Evolutionary conservation across 2,329 filamentous ascomycete species (phyloP).

Genomic region (Cyphellophora europaea): DNA sequence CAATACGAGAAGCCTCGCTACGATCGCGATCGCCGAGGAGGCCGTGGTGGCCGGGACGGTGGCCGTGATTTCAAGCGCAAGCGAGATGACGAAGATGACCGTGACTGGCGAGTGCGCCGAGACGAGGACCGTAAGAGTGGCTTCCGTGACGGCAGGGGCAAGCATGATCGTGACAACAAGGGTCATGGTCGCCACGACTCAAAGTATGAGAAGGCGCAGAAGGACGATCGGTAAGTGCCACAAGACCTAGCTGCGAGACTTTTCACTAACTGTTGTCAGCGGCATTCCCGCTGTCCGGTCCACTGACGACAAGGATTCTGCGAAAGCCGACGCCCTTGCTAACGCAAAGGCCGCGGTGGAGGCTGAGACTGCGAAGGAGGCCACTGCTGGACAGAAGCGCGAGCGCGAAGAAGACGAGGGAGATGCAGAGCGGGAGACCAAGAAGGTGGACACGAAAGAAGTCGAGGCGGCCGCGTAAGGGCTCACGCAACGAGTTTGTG

Average conservation of each 20-base stretch:
- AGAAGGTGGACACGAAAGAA: conserved; percentile 39
- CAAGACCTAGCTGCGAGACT: conserved; percentile 4
- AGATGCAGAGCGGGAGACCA: conserved; percentile 29
- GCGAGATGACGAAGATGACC: conserved; percentile 18
- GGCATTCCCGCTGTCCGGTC: conserved; percentile 34
- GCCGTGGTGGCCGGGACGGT: conserved; percentile 20
- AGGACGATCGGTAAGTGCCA: conserved; percentile 29
- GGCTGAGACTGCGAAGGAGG: conserved; percentile 18
- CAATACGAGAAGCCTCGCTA: conserved; percentile 35
- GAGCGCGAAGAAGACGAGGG: conserved; percentile 30
- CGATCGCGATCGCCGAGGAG: conserved; percentile 23
- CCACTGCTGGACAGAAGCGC: conserved; percentile 33
- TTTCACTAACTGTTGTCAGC: conserved; percentile 22
- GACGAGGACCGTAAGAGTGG: conserved; percentile 34
- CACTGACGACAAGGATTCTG: conserved; percentile 10
- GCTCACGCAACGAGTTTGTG: no score
- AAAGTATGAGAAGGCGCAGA: conserved; percentile 24
- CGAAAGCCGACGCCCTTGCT: conserved; percentile 17
- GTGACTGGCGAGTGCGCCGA: conserved; percentile 36
- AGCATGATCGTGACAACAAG: conserved; percentile 12
- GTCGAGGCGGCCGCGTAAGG: conserved; percentile 5
- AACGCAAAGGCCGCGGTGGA: conserved; percentile 19
- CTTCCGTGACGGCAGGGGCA: conserved; percentile 22
- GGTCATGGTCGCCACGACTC: conserved; percentile 21
- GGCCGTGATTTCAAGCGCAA: conserved; percentile 19